A percentile compares a stretch with the other conserved stretches of the same genome.
Conservation (phyloP, 805 yeast species). For the Kodamaea kaohsiungensis region DNA sequence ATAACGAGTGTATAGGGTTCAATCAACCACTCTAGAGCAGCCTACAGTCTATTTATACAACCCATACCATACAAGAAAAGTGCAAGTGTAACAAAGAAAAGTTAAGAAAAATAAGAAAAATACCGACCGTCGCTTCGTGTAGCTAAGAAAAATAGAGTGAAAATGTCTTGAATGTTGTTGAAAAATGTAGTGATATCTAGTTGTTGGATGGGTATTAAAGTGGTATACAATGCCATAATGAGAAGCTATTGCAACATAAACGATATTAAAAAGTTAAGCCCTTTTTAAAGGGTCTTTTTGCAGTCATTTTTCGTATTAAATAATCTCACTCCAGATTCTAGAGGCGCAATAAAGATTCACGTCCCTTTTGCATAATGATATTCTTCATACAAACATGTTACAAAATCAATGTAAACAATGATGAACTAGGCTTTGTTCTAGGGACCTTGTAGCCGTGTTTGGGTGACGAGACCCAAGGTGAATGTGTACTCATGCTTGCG, state of each 20-base stretch:
- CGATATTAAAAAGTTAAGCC: too few relatives aligned
- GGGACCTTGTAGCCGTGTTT: neutral
- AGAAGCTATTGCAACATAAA: too few relatives aligned
- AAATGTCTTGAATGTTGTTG: too few relatives aligned
- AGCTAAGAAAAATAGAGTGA: neutral
- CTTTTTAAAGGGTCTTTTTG: neutral
- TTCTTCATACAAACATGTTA: neutral
- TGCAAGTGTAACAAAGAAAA: neutral
- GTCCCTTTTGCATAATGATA: neutral
- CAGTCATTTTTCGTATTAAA: neutral
- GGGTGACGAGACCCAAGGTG: neutral
- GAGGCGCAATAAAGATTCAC: neutral
- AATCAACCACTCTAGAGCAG: too few relatives aligned
- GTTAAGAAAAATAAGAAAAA: slow-evolving; percentile 2
- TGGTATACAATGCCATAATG: too few relatives aligned
- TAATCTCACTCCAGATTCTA: too few relatives aligned
- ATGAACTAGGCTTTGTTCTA: neutral
- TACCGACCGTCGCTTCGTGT: neutral
- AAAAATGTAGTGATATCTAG: too few relatives aligned
- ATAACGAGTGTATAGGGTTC: neutral
- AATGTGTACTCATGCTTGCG: too few relatives aligned
- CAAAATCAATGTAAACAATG: neutral
- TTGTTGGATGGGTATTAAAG: too few relatives aligned
- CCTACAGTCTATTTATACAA: slow-evolving; percentile 1
- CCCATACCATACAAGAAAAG: neutral